phyloP scores from a whole-genome alignment of 306 rosid species.

The Cicer judaicum region DNA sequence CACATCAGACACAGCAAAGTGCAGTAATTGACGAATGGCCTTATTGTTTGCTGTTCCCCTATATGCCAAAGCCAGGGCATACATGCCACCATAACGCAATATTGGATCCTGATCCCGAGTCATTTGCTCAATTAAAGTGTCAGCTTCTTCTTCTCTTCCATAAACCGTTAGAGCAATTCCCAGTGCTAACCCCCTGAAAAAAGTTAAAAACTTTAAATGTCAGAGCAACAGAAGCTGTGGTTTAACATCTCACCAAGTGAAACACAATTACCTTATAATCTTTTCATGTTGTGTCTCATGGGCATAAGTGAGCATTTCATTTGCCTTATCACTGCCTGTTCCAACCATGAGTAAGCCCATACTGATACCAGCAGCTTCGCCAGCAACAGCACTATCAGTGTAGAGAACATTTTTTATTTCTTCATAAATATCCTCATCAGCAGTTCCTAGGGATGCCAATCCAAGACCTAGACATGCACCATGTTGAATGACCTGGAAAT shows the following conservation, averaged over 20 bases:
- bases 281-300: slow-evolving; percentile 97
- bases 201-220: slow-evolving; percentile 31
- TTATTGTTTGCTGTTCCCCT: slow-evolving; percentile 97
- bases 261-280: slow-evolving; percentile 69
- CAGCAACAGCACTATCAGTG: slow-evolving; percentile 97
- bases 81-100: slow-evolving; percentile 97
- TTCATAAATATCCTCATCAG: slow-evolving; percentile 89
- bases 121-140: slow-evolving; percentile 96
- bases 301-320: slow-evolving; percentile 97
- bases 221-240: slow-evolving; percentile 32
- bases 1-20: slow-evolving; percentile 98
- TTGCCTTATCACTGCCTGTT: slow-evolving; percentile 94
- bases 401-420: slow-evolving; percentile 85
- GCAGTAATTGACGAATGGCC: slow-evolving; percentile 93
- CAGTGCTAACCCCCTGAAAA: slow-evolving; percentile 84
- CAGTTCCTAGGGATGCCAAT: slow-evolving; percentile 92
- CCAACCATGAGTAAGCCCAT: slow-evolving; percentile 99
- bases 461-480: slow-evolving; percentile 99
- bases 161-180: slow-evolving; percentile 97
- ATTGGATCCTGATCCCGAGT: slow-evolving; percentile 97
- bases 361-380: slow-evolving; percentile 97
- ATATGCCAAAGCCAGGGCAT: slow-evolving; percentile 95
- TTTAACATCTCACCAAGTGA: slow-evolving; percentile 23
- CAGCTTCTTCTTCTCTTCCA: slow-evolving; percentile 99
- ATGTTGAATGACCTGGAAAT: slow-evolving; percentile 87